phyloP scores from a whole-genome alignment of 768 basidiomycete species.

The Crassisporium funariophilum region DNA sequence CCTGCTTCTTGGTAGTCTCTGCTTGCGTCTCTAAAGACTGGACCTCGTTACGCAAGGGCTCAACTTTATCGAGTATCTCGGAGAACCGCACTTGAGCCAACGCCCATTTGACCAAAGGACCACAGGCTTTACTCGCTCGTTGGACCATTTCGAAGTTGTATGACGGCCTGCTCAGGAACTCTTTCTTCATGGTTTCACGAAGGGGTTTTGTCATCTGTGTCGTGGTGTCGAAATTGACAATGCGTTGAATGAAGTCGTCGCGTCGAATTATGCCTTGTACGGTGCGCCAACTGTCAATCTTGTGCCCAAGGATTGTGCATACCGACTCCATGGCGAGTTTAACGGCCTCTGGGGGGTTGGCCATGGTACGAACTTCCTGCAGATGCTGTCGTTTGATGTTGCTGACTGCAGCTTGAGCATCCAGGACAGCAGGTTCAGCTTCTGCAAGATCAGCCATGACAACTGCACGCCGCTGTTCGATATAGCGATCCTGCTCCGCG shows the following conservation, averaged over 20 bases:
- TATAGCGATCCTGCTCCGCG: slow-evolving; percentile 87
- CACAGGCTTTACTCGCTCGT: slow-evolving; percentile 94
- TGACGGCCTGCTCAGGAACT: slow-evolving; percentile 86
- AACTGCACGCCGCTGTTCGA: slow-evolving; percentile 82
- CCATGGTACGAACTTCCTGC: slow-evolving; percentile 97
- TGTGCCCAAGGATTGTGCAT: slow-evolving; percentile 93
- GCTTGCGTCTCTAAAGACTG: slow-evolving; percentile 91
- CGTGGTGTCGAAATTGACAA: slow-evolving; percentile 93
- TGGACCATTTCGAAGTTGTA: slow-evolving; percentile 97
- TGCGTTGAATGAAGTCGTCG: slow-evolving; percentile 94
- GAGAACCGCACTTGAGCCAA: slow-evolving; percentile 97
- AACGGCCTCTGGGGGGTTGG: slow-evolving; percentile 96
- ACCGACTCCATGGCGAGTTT: slow-evolving; percentile 99
- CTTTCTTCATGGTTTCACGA: slow-evolving; percentile 89
- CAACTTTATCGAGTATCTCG: slow-evolving; percentile 95
- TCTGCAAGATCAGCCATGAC: slow-evolving; percentile 96
- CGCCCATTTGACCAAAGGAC: slow-evolving; percentile 97
- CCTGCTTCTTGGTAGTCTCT: slow-evolving; percentile 94
- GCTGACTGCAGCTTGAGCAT: slow-evolving; percentile 94
- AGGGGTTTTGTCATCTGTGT: slow-evolving; percentile 87
- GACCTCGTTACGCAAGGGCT: slow-evolving; percentile 94
- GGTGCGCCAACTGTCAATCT: slow-evolving; percentile 95
- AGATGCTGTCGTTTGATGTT: slow-evolving; percentile 95
- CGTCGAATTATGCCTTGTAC: slow-evolving; percentile 95
- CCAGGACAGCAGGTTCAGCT: slow-evolving; percentile 94